Percentiles rank a stretch among this genome's conserved stretches.
Conservation (phyloP, 352 stramenopile species). For the Globisporangium mamillatum region DNA sequence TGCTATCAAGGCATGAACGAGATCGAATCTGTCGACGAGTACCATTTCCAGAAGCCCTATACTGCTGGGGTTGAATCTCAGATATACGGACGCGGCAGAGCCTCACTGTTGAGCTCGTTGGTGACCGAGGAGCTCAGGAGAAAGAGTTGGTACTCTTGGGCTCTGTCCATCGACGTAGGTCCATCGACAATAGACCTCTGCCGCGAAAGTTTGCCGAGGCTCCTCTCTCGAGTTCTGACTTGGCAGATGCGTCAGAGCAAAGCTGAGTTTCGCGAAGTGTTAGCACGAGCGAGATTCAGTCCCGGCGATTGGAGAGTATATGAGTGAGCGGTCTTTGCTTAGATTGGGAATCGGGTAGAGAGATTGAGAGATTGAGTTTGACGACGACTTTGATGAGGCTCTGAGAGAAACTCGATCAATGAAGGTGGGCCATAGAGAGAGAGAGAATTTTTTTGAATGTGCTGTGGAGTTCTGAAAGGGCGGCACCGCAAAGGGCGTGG, state of each 20-base stretch:
- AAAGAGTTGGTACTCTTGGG: not conserved
- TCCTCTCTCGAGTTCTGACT: not conserved
- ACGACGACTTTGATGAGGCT: too few species aligned
- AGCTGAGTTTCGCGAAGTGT: not conserved
- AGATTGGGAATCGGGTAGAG: not conserved
- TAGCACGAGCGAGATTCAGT: not conserved
- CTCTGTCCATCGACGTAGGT: not conserved
- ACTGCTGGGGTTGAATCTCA: not conserved
- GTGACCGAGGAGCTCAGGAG: not conserved
- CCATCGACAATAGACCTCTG: not conserved
- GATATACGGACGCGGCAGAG: not conserved
- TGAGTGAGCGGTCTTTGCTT: not conserved
- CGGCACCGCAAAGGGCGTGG: not conserved
- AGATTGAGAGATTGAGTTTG: not conserved
- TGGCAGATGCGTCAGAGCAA: not conserved
- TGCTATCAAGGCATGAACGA: not conserved
- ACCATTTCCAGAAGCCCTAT: not conserved
- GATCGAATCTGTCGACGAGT: not conserved
- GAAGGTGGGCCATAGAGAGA: not conserved
- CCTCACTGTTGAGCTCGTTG: not conserved
- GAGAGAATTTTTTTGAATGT: not conserved
- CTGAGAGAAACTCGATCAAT: too few species aligned
- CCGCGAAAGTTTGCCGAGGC: not conserved
- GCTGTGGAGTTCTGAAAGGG: not conserved
- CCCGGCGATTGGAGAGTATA: not conserved